Evolutionary conservation across 768 basidiomycete genomes (phyloP).

Genomic region (Podaxis carcinomalis): DNA sequence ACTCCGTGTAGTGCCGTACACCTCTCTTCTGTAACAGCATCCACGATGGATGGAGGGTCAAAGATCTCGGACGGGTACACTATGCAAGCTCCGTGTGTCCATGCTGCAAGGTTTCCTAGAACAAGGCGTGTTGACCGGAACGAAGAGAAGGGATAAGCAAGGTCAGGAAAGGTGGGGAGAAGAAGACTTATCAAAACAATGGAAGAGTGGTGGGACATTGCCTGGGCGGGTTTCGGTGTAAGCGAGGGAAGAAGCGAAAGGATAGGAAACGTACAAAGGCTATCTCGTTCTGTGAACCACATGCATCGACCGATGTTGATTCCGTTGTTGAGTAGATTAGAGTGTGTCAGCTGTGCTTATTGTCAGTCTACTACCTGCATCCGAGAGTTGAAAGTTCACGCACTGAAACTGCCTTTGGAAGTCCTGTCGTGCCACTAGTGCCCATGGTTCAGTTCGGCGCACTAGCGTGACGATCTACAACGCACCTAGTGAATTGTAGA

Average conservation of each 20-base stretch:
- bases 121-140: constrained; percentile 52
- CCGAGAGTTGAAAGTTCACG: constrained; percentile 14
- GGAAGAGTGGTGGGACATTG: constrained; percentile 81
- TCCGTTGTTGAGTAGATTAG: constrained; percentile 75
- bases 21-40: constrained; percentile 60
- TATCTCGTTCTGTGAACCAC: constrained; percentile 59
- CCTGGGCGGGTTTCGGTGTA: constrained; percentile 34
- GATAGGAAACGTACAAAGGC: constrained; percentile 46
- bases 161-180: background rate
- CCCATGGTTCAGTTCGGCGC: background rate
- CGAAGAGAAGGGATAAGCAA: constrained; percentile 15
- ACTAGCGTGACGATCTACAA: background rate
- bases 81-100: constrained; percentile 68
- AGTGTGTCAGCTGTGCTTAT: constrained; percentile 62
- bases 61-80: constrained; percentile 72
- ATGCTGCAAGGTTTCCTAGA: constrained; percentile 76
- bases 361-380: background rate
- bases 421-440: constrained; percentile 71
- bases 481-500: constrained; percentile 80
- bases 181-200: constrained; percentile 80
- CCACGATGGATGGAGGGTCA: constrained; percentile 62
- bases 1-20: constrained; percentile 84
- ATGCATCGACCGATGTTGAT: constrained; percentile 69
- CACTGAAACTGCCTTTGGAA: constrained; percentile 82
- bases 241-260: background rate